Evolutionary conservation across 1,284 basidiomycete species (phyloP), one percentile per base, ranked within the genome.

Genomic region (Trametes pubescens): DNA sequence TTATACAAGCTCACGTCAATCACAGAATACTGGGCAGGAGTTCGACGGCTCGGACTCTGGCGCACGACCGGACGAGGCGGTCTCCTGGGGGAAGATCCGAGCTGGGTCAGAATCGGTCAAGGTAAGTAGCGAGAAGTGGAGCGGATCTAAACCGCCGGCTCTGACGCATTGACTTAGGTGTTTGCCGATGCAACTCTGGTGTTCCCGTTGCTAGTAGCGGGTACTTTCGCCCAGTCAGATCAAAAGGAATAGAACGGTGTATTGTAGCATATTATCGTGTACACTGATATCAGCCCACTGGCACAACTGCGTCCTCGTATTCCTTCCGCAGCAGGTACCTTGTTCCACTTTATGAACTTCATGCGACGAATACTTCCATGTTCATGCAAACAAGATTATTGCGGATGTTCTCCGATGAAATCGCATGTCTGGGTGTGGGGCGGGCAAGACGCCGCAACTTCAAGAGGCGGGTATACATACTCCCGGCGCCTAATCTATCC

Each of bases 81-180:
- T 99, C 22, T 97, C 94, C n/a, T 99, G 97, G 97, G 98, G 97
- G 5, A 99, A 99, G 82, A 98, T 99, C 69, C 88, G 95, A 52
- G 91, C 92, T 32, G 92, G 91, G 13, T 91, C 97, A 0, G 90
- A 98, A 77, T 87, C 93, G 34, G 93, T 99, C 62, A 99, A 99
- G 85, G 96, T 94, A 66, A 26, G 69, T 44, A 5, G 51, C 14
- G 21, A 9, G 11, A 34, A 40, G 5, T 43, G 10, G 10, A 7
- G 51, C 32, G 22, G 57, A 40, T 67, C 21, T 59, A 26, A 24
- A 21, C 51, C 29, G 37, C 56, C 26, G 35, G 37, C 26, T 22
- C 7, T 26, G 10, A 47, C 22, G 26, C 16, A 1, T 18, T 14
- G n/a, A 35, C 2, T 3, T 49, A 82, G 81, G 81, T 84, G 10